Conservation (phyloP, 192 early-diverging fungal genomes). For the Funneliformis geosporum region DNA sequence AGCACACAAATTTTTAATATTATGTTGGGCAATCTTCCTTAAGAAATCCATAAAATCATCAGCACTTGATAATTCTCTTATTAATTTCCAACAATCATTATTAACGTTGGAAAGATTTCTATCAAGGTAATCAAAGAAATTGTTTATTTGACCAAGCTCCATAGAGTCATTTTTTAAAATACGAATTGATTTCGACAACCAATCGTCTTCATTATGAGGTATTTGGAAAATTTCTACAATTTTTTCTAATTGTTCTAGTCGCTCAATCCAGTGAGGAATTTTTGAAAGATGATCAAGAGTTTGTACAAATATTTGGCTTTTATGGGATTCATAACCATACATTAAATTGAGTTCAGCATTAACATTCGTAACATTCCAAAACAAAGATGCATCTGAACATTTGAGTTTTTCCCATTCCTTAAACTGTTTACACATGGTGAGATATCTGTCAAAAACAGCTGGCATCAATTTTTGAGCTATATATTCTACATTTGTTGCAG, state of each 20-base stretch:
- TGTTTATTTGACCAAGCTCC: background rate
- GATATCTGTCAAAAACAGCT: background rate
- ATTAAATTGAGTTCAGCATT: conserved; percentile 8
- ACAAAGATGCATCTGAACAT: background rate
- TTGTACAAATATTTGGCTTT: background rate
- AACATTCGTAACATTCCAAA: conserved; percentile 24
- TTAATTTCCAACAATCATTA: background rate
- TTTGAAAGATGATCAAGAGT: background rate
- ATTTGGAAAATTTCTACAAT: background rate
- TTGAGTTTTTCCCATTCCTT: conserved; percentile 13
- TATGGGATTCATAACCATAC: background rate
- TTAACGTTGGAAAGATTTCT: background rate
- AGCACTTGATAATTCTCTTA: background rate
- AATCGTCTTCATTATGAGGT: background rate
- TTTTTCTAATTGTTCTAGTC: background rate
- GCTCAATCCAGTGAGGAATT: background rate
- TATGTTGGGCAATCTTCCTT: background rate
- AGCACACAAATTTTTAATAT: conserved; percentile 32
- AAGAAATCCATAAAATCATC: background rate
- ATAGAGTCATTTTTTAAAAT: background rate
- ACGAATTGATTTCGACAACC: background rate
- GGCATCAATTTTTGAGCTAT: background rate
- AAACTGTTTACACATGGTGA: background rate
- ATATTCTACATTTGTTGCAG: background rate
- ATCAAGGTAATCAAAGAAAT: background rate